Conservation (phyloP, 2,329 filamentous ascomycete species). For the Teratosphaeriaceae sp. region DNA sequence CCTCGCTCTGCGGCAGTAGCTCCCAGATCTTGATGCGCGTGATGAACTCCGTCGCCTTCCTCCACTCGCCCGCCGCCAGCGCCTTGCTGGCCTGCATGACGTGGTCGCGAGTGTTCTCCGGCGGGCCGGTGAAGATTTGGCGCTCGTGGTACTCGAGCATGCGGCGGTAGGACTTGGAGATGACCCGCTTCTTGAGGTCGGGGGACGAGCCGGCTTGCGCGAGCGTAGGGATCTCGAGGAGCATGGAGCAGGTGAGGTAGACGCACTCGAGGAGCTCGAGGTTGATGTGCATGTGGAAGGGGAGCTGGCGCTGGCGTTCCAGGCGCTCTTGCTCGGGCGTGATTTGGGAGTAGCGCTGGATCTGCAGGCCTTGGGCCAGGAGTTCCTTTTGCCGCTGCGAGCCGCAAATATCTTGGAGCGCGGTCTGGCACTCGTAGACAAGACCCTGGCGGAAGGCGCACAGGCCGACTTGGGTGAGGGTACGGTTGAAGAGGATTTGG, state of each 20-base stretch:
- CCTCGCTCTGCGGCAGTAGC: slow-evolving; percentile 82
- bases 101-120: slow-evolving; percentile 97
- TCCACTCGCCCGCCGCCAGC: slow-evolving; percentile 95
- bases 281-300: slow-evolving; percentile 99
- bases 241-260: slow-evolving; percentile 98
- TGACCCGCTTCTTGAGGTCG: slow-evolving; percentile 93
- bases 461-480: slow-evolving; percentile 92
- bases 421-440: slow-evolving; percentile 95
- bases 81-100: slow-evolving; percentile 99
- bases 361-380: slow-evolving; percentile 94
- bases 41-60: slow-evolving; percentile 89
- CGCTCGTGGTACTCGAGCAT: slow-evolving; percentile 99
- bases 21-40: slow-evolving; percentile 99
- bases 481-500: slow-evolving; percentile 98
- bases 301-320: slow-evolving; percentile 93
- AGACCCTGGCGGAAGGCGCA: slow-evolving; percentile 97
- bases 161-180: slow-evolving; percentile 98
- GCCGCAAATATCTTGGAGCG: slow-evolving; percentile 95
- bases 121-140: slow-evolving; percentile 96
- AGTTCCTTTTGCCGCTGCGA: slow-evolving; percentile 97
- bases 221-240: slow-evolving; percentile 93
- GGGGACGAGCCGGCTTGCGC: slow-evolving; percentile 95
- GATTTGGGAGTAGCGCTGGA: slow-evolving; percentile 93
- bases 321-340: slow-evolving; percentile 96
- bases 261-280: slow-evolving; percentile 96